Conservation (phyloP, 1,284 basidiomycete genomes). For the Bjerkandera adusta region DNA sequence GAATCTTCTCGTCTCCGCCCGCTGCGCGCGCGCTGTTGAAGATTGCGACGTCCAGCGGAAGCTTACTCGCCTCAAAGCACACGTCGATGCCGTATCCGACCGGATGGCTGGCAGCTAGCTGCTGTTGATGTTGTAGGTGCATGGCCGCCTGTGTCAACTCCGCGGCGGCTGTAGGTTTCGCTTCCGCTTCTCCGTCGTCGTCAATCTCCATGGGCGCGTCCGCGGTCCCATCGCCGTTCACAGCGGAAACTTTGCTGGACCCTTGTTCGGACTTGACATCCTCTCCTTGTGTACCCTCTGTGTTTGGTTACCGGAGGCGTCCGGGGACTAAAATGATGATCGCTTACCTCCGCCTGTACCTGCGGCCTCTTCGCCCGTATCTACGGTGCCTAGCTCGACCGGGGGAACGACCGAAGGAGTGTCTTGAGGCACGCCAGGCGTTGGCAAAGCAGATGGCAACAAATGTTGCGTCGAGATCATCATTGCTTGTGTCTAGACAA, state of each 20-base stretch:
- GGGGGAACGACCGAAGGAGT: slow-evolving; percentile 19
- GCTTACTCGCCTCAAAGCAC: slow-evolving; percentile 82
- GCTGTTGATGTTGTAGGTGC: slow-evolving; percentile 17
- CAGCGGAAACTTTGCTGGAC: not conserved
- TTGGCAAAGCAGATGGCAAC: slow-evolving; percentile 39
- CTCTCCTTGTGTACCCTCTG: no score
- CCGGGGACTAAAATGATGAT: no score
- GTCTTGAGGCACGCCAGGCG: slow-evolving; percentile 17
- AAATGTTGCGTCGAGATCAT: slow-evolving; percentile 83
- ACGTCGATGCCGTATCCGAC: slow-evolving; percentile 62
- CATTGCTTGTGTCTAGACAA: slow-evolving; percentile 77
- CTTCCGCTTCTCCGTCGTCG: slow-evolving; percentile 21
- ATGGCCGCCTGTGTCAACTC: slow-evolving; percentile 8
- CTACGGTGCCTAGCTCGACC: slow-evolving; percentile 18
- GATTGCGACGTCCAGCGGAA: slow-evolving; percentile 93
- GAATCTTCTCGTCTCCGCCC: slow-evolving; percentile 86
- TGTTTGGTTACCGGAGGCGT: no score
- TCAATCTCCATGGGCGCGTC: slow-evolving; percentile 16
- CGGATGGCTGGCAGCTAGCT: slow-evolving; percentile 18
- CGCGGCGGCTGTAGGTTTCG: slow-evolving; percentile 8
- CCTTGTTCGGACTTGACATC: no score
- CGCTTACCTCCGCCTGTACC: no score
- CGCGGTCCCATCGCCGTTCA: slow-evolving; percentile 7
- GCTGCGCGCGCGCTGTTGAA: slow-evolving; percentile 87
- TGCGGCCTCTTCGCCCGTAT: slow-evolving; percentile 17